Percentiles rank a stretch among this genome's conserved stretches.
Conservation (phyloP, 768 basidiomycete genomes). For the Trametes coccinea region DNA sequence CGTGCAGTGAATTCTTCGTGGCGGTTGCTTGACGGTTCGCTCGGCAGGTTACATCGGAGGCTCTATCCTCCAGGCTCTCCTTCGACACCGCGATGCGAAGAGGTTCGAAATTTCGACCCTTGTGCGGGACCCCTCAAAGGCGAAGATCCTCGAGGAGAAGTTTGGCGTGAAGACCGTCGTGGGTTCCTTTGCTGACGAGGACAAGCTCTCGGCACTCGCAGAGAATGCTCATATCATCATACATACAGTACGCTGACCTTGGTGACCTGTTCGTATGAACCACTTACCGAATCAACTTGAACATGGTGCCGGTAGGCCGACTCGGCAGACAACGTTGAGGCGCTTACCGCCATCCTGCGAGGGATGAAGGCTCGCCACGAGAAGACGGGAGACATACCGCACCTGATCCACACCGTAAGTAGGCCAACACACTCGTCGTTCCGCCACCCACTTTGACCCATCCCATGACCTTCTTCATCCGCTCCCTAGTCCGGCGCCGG, state of each 20-base stretch:
- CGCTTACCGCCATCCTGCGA: conserved; percentile 46
- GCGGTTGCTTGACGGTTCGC: too few species aligned
- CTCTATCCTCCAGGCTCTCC: conserved; percentile 47
- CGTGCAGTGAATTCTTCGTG: too few species aligned
- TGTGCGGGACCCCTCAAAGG: conserved; percentile 46
- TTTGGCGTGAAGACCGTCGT: conserved; percentile 26
- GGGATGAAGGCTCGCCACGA: conserved; percentile 51
- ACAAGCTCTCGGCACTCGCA: conserved; percentile 40
- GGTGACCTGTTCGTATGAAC: too few species aligned
- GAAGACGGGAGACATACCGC: conserved; percentile 36
- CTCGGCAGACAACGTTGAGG: conserved; percentile 44
- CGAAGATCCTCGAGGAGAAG: conserved; percentile 24
- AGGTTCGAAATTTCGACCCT: conserved; percentile 48
- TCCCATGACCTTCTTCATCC: too few species aligned
- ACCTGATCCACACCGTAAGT: conserved; percentile 53
- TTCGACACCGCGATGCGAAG: conserved; percentile 43
- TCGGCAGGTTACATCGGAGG: conserved; percentile 65
- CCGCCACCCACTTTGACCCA: conserved; percentile 20
- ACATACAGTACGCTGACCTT: too few species aligned
- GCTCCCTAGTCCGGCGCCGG: conserved; percentile 37
- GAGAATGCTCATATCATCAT: conserved; percentile 43
- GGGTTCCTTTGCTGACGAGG: conserved; percentile 34
- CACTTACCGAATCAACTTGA: not conserved
- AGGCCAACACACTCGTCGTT: conserved; percentile 23
- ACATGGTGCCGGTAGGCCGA: conserved; percentile 36